Base-by-base conservation (phyloP, 768 basidiomycete species). In the Phaeolepiota aurea region DNA sequence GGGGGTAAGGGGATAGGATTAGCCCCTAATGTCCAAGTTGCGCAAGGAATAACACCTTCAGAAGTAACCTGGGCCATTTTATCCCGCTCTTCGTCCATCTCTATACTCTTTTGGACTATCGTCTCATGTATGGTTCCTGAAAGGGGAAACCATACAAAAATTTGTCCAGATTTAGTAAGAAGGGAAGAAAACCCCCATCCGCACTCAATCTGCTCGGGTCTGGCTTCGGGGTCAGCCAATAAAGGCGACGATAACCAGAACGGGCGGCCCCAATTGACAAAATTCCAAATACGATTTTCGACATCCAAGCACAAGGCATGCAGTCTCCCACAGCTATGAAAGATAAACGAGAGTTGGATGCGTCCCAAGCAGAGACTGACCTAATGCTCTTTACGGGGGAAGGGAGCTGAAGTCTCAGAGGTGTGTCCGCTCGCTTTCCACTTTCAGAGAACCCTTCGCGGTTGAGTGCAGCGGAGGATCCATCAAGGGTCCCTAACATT, bases 131-230 rank as follows among this genome's bases (percentile, higher is more conserved):
- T 65, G 4, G 49, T 47, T 2, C 72, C 77, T 3, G 58, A 54
- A 43, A 68, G 66, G 2, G 83, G 86, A 79, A 81, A 89, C 76
- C 80, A 87, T 3, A 83, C 76, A 46, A 79, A 76, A 32, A 85
- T 79, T 35, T 79, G 74, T 2, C 87, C 86, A n/a, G 71, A 66
- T 44, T 69, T 65, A 5, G 81, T 84, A 50, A 94, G 76, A 20
- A 82, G 65, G 9, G 79, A 73, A n/a, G 82, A 82, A 57, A 84
- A 87, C 11, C 52, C 45, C 90, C 90, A 92, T 32, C 90, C 89
- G 49, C 85, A 82, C 54, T 82, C 82, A 25, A 88, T 70, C 55
- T 85, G 85, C 16, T 64, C 52, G 15, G 71, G 69, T 25, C 51
- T 55, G 32, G 58, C 66, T 23, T 61, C 58, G 2, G 62, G 59